Base-by-base conservation (phyloP, 768 basidiomycete genomes). In the Daedalea quercina region DNA sequence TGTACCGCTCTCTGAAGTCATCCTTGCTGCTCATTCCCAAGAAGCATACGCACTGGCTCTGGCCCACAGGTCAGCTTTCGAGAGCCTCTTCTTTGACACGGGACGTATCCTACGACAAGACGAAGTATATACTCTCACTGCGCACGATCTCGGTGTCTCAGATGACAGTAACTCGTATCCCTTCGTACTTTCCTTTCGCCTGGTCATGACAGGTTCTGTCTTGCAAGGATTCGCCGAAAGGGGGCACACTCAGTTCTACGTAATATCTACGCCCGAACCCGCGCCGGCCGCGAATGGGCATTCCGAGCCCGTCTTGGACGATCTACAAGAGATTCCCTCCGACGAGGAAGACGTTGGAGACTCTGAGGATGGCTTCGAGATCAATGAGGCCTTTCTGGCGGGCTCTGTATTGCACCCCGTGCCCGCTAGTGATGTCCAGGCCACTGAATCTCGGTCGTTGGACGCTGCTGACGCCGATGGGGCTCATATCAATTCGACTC, bases 381-480 rank as follows among this genome's bases (percentile, higher is more conserved):
- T 91, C 50, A 79, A 78, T 59, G 84, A 90, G 61, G 76, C 69
- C 17, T 91, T 91, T 65, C 73, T 90, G 22, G 83, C 80, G 8
- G 76, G 71, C 54, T 73, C 81, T 28, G 60, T 80, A 15, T 55
- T 77, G 15, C 55, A 55, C 28, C 47, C 60, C 23, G 25, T 59
- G 28, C 28, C 28, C 28, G 11, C 6, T 11, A 31, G 11, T 31
- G 28, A 11, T 4, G 25, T 58, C 25, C 44, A 44, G 46, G 25
- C 31, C 31, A n/a, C 20, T 20, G 19, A 15, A 15, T 31, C n/a
- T 17, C n/a, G 19, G 22, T 7, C 42, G 4, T 7, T 28, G 20
- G 22, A 45, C 26, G 6, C 44, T 24, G 8, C 22, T 26, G 31
- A 20, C n/a, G 48, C 15, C n/a, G 33, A 37, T 19, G 11, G 48